These are phyloP conservation scores for Aspergillus versicolor DNA, from an alignment of 2,329 filamentous ascomycete genomes.

Conservation along the genomic window DNA sequence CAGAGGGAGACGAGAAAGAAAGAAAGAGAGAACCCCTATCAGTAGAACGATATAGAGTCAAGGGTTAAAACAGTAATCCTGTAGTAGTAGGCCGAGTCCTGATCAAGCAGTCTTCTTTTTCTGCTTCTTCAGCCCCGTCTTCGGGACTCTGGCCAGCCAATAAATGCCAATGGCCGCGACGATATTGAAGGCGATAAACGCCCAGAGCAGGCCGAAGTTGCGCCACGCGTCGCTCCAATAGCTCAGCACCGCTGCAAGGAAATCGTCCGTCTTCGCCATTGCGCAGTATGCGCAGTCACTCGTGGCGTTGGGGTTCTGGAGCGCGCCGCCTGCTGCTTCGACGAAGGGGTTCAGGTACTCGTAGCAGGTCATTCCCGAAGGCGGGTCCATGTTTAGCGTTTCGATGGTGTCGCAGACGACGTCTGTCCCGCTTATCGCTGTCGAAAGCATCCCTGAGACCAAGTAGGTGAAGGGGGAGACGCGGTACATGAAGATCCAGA, in stretches of 20 bases:
- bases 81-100: too few relatives aligned
- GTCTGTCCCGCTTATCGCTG: slow-evolving; percentile 32
- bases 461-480: slow-evolving; percentile 66
- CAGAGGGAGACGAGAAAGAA: too few relatives aligned
- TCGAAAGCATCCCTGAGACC: slow-evolving; percentile 45
- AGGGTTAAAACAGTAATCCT: too few relatives aligned
- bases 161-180: slow-evolving; percentile 59
- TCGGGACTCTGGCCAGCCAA: slow-evolving; percentile 60
- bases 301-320: slow-evolving; percentile 47
- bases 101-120: too few relatives aligned
- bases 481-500: slow-evolving; percentile 79
- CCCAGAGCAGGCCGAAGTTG: slow-evolving; percentile 70
- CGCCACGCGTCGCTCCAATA: slow-evolving; percentile 57
- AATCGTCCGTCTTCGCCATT: slow-evolving; percentile 47
- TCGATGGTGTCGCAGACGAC: slow-evolving; percentile 35
- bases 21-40: too few relatives aligned
- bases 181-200: slow-evolving; percentile 65
- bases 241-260: slow-evolving; percentile 43
- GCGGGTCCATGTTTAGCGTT: slow-evolving; percentile 44
- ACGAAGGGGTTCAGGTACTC: slow-evolving; percentile 49
- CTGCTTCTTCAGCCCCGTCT: slow-evolving; percentile 15
- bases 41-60: too few relatives aligned
- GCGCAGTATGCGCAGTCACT: slow-evolving; percentile 52
- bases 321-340: slow-evolving; percentile 34
- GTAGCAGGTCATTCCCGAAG: slow-evolving; percentile 60